These are phyloP conservation scores for Aurinia saxatilis DNA, from an alignment of 345 rosid genomes.

Conservation along the genomic window DNA sequence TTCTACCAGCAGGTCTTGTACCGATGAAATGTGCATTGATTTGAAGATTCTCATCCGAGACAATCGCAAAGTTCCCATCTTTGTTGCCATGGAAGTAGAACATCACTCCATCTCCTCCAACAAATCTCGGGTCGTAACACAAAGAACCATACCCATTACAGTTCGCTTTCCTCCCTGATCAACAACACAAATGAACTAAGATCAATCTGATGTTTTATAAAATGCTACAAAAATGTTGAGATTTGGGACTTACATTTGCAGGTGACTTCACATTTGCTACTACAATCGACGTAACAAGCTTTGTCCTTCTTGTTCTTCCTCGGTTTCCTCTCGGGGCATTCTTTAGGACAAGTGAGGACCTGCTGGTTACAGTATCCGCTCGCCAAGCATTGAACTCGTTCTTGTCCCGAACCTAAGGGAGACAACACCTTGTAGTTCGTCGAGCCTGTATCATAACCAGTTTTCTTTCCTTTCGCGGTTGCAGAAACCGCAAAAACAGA, in stretches of 20 bases:
- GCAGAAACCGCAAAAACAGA: conserved; percentile 6
- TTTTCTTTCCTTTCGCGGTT: conserved; percentile 12
- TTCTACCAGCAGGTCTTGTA: conserved; percentile 45
- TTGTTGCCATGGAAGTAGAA: conserved; percentile 71
- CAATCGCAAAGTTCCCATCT: conserved; percentile 61
- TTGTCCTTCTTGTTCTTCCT: conserved; percentile 41
- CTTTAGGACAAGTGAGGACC: conserved; percentile 55
- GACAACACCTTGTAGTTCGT: conserved; percentile 35
- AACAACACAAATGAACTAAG: not conserved
- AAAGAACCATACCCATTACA: conserved; percentile 56
- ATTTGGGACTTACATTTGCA: conserved; percentile 57
- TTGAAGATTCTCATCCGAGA: conserved; percentile 56
- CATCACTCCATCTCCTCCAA: conserved; percentile 77
- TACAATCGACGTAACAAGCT: conserved; percentile 66
- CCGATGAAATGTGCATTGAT: conserved; percentile 70
- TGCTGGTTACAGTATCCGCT: conserved; percentile 44
- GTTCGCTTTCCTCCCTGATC: conserved; percentile 44
- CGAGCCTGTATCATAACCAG: conserved; percentile 43
- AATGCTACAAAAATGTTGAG: not conserved
- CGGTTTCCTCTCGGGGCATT: conserved; percentile 71
- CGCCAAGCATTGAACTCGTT: conserved; percentile 49
- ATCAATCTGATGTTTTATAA: not conserved
- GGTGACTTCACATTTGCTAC: conserved; percentile 78
- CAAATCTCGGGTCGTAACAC: conserved; percentile 74
- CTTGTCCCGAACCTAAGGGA: conserved; percentile 32